These are phyloP conservation scores for Ophiostoma quercus DNA, from an alignment of 2,329 filamentous ascomycete genomes.

Conservation along the genomic window DNA sequence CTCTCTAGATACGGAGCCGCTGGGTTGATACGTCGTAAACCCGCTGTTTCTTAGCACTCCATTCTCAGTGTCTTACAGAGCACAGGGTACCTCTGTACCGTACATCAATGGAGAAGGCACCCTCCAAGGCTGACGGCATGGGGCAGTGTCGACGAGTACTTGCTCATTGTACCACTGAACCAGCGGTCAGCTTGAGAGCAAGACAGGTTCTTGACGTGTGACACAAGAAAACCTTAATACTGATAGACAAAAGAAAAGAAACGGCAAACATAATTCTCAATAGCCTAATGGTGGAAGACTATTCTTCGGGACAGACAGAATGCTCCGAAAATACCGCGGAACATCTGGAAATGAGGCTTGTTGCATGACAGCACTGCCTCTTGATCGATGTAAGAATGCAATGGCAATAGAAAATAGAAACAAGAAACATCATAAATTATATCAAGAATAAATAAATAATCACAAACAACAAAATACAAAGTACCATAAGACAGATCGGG, in stretches of 20 bases:
- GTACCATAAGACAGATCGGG: not conserved
- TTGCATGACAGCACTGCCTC: not conserved
- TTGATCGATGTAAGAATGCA: too few relatives aligned
- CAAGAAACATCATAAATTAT: not conserved
- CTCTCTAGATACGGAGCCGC: not conserved
- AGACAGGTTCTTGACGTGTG: not conserved
- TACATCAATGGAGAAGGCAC: not conserved
- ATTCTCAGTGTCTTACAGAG: not conserved
- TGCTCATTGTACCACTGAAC: not conserved
- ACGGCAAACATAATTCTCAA: not conserved
- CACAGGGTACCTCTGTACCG: not conserved
- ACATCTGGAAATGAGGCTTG: not conserved
- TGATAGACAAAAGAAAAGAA: not conserved
- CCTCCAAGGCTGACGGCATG: constrained; percentile 1
- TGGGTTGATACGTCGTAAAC: not conserved
- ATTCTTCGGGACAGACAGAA: not conserved
- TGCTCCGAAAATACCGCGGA: not conserved
- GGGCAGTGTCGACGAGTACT: not conserved
- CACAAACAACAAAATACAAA: not conserved
- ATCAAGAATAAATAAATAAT: not conserved
- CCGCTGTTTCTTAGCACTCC: not conserved
- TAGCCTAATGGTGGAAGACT: not conserved
- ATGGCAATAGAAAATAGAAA: not conserved
- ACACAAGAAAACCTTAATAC: not conserved
- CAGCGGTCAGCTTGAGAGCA: not conserved